phyloP scores from a whole-genome alignment of 345 rosid species.

The Eutrema japonicum region DNA sequence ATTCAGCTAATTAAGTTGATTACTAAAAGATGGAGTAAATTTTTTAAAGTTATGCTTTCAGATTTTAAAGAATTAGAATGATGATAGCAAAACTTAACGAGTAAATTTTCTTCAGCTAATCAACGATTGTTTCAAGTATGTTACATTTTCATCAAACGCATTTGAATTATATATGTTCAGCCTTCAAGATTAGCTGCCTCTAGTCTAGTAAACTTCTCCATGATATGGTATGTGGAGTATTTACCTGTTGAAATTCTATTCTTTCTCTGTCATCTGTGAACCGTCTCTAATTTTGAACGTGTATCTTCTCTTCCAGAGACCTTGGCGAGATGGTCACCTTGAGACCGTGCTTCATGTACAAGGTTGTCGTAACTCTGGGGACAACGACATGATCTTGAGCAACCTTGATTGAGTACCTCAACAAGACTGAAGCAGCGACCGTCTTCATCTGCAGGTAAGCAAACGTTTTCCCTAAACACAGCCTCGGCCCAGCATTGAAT shows the following conservation, averaged over 20 bases:
- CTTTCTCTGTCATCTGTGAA: conserved; percentile 3
- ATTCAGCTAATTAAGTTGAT: not conserved
- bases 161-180: no score
- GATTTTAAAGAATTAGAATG: not conserved
- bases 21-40: not conserved
- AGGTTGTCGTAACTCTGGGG: conserved; percentile 42
- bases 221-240: not conserved
- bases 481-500: conserved; percentile 52
- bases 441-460: conserved; percentile 54
- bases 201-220: conserved; percentile 20
- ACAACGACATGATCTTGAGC: conserved; percentile 34
- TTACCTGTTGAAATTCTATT: not conserved
- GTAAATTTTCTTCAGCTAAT: not conserved
- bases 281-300: not conserved
- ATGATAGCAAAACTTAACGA: not conserved
- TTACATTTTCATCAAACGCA: no score
- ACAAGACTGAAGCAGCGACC: conserved; percentile 41
- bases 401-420: conserved; percentile 44
- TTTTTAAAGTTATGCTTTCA: not conserved
- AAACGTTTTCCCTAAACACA: conserved; percentile 52
- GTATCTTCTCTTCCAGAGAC: conserved; percentile 16
- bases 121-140: no score
- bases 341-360: conserved; percentile 42
- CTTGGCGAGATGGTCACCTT: conserved; percentile 37
- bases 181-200: not conserved